Base-by-base conservation (phyloP, 129 eudicot genomes). In the Centrapalus pauciflorus region DNA sequence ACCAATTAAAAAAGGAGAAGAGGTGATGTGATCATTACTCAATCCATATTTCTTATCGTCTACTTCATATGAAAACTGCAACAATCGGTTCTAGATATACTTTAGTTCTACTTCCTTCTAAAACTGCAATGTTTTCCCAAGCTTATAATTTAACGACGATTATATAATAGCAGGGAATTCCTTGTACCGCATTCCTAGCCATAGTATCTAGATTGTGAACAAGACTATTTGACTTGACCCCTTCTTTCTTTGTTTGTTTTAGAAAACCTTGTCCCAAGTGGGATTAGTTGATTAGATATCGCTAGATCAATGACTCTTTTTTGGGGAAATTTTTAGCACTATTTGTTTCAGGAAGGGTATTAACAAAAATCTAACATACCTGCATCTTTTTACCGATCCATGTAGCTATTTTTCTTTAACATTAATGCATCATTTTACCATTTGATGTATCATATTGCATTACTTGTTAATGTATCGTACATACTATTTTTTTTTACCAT, bases 1-100 rank as follows among this genome's bases (percentile, higher is more conserved):
- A 41, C 78, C 87, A 14, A 89, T 88, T 66, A 55, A 14, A 28
- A 83, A 74, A 46, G 99, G 95, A 51, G 90, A 93, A 70, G 96
- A 93, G 96, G 99, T 90, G 28, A 73, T 29, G 2, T 58, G 46
- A 45, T 24, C 9, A 23, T 56, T 60, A 12, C 43, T 35, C 25
- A 57, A 45, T 24, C 2, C 61, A 14, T 40, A 27, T 41, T 1
- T 78, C 37, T 70, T n/a, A n/a, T n/a, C n/a, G 25, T 11, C 7
- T 23, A 2, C 20, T 58, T 10, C 24, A n/a, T 38, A 62, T 2
- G 9, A 62, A 37, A 21, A 21, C 23, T 62, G 34, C 52, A 38
- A 62, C 23, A 24, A 38, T 62, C 30, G 13, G 1, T 38, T 60
- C 25, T 30, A 68, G 30, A 35, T 34, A 4, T 33, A 5, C 32